Base-by-base conservation (phyloP, 352 stramenopile genomes). In the Pythium inflatum region DNA sequence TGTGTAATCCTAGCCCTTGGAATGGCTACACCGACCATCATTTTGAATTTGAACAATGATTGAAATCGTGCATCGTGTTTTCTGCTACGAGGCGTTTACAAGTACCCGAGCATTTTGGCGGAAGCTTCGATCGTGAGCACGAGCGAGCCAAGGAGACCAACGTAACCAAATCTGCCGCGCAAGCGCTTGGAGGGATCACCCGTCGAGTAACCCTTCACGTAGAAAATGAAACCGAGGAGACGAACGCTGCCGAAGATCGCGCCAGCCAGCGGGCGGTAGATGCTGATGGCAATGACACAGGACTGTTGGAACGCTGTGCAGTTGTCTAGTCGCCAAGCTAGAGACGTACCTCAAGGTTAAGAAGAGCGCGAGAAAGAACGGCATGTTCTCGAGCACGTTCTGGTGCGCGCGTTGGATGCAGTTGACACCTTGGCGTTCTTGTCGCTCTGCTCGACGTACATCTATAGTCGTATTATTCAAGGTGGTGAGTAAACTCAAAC, bases 331-430 rank as follows among this genome's bases (percentile, higher is more conserved):
- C 36, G 16, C 27, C 1, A 51, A 20, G 30, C 7, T 48, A 25
- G 13, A 50, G 14, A 85, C 83, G 36, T 83, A 91, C 82, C 75
- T 56, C 13, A 82, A 90, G 12, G 81, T 82, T 49, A 88, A 51
- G 22, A 91, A 73, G 55, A 93, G 58, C 0, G 64, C 58, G 25
- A 93, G 68, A 57, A 90, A 93, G 1, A 82, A 58, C 2, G 89
- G 87, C 49, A 93, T 82, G 57, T 95, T 97, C 77, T 98, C 92
- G 43, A 98, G 77, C 46, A 97, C 73, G 70, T 98, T 95, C 76
- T 98, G 94, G 80, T 98, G 92, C 27, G 82, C 88, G 48, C 93
- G 82, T 75, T 98, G 94, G 59, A 97, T 77, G 61, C 89, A 96
- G 81, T 98, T 98, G 75, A 98, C 3, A 80, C 87, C 66, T 85